Evolutionary conservation across 2,329 filamentous ascomycete genomes (phyloP).

Genomic region (Colletotrichum viniferum): DNA sequence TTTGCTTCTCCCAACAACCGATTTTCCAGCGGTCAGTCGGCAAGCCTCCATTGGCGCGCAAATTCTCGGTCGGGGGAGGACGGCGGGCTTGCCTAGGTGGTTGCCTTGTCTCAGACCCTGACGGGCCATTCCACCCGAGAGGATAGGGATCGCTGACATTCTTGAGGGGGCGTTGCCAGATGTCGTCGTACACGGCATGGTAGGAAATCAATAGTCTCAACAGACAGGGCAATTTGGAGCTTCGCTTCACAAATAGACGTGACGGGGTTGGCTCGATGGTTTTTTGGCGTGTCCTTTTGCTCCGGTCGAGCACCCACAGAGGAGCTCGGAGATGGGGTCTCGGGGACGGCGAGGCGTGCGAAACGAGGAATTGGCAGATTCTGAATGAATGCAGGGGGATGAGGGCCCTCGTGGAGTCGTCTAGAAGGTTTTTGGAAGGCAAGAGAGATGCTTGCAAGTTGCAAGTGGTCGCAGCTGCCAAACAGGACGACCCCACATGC

Average conservation of each 20-base stretch:
- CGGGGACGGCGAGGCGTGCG: background rate
- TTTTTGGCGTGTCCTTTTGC: background rate
- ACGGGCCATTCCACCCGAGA: background rate
- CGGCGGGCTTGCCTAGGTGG: background rate
- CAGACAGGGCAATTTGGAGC: background rate
- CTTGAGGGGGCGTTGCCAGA: background rate
- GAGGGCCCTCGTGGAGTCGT: background rate
- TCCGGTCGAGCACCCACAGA: background rate
- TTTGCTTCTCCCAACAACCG: background rate
- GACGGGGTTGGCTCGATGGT: background rate
- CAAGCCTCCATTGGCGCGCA: background rate
- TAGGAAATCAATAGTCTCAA: background rate
- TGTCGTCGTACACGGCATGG: background rate
- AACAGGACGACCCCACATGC: background rate
- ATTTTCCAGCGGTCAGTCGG: background rate
- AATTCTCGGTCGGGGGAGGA: background rate
- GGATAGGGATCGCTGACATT: background rate
- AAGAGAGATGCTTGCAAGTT: background rate
- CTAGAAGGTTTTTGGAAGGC: slow-evolving; percentile 8
- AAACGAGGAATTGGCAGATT: background rate
- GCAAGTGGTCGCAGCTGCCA: slow-evolving; percentile 18
- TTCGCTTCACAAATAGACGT: background rate
- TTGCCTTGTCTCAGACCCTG: background rate
- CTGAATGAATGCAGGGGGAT: background rate
- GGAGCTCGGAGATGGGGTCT: background rate